Evolutionary conservation across 192 early-diverging fungal genomes (phyloP), one percentile per base, ranked within the genome.

Genomic region (Mortierella hygrophila): DNA sequence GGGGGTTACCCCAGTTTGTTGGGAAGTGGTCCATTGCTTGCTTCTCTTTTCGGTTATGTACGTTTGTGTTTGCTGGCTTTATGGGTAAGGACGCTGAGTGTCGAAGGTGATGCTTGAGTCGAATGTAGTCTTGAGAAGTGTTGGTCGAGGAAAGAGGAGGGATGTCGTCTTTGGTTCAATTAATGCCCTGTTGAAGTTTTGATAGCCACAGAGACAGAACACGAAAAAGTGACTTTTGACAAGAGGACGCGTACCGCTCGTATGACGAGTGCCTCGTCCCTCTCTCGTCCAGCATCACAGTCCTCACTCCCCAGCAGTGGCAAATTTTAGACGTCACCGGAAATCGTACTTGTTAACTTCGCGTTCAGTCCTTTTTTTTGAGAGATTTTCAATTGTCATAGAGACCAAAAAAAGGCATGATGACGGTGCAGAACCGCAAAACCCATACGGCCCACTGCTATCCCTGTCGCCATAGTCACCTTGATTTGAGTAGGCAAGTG

Each of bases 1-100:
- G 93, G 65, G 95, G 94, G 75, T 95, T 93, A 41, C 95, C 95
- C 95, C 95, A 95, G 89, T 93, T 90, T 69, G 92, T 92, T 80
- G 95, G 95, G 82, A 94, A 94, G 88, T 94, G 92, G 88, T 95
- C 93, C 94, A 95, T 95, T 73, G 69, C 68, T 35, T 46, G 44
- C 44, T 44, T 35, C 1, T 75, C 37, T 40, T 41, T 4, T 26
- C 2, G 38, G 52, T 23, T 40, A 40, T 40, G 38, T 40, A 40
- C 38, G 38, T 40, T 40, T 40, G 3, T 40, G 38, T 40, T 40
- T 40, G 38, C 4, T 75, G 29, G 52, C 35, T 41, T 6, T 7
- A 6, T 5, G 18, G 16, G 3, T 35, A 8, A 4, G 21, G 70
- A 23, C 6, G 6, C 3, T 21, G 2, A 35, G 37, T 15, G 70